Evolutionary conservation across 179 eudicot genomes (phyloP).

Genomic region (Silene vulgaris): DNA sequence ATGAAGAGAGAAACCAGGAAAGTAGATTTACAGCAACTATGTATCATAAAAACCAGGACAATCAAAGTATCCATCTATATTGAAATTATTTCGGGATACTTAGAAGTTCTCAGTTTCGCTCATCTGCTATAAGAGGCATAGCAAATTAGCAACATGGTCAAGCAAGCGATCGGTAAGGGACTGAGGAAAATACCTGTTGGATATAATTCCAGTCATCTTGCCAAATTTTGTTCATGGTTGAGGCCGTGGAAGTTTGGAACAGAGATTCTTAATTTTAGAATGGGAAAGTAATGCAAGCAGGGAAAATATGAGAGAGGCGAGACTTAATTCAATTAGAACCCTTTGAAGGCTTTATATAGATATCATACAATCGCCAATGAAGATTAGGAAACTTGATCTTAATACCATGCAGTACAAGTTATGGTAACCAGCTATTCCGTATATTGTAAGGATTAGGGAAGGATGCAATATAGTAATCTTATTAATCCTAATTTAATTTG

Average conservation of each 20-base stretch:
- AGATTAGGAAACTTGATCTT: background rate
- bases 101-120: background rate
- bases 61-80: background rate
- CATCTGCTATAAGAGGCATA: background rate
- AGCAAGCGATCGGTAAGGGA: background rate
- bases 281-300: background rate
- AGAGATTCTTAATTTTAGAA: background rate
- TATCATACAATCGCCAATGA: background rate
- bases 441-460: too few relatives aligned
- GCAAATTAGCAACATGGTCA: background rate
- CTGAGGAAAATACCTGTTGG: constrained; percentile 4
- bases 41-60: background rate
- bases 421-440: background rate
- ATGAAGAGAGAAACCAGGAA: background rate
- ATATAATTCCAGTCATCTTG: background rate
- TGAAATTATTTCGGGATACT: background rate
- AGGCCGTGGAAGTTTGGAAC: constrained; percentile 3
- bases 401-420: background rate
- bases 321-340: background rate
- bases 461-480: too few relatives aligned
- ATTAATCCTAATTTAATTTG: too few relatives aligned
- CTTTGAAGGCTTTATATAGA: background rate
- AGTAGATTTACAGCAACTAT: background rate
- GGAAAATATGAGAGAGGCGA: background rate
- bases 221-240: background rate